These are phyloP conservation scores for Orbilia javanica DNA, from an alignment of 2,329 filamentous ascomycete genomes.

Conservation along the genomic window DNA sequence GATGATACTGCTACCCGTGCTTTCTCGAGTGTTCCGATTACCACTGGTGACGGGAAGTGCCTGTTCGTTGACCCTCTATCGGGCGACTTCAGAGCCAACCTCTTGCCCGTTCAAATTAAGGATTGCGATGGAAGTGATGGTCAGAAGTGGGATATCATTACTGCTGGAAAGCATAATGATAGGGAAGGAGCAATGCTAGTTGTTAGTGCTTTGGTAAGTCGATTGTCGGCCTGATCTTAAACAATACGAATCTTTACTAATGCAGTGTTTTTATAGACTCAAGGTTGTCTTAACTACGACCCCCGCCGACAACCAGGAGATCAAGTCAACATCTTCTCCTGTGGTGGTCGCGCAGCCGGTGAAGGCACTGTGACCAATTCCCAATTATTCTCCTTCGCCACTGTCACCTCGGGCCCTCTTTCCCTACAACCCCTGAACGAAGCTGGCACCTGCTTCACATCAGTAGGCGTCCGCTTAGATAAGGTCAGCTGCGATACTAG, in stretches of 20 bases:
- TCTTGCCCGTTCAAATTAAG: conserved; percentile 69
- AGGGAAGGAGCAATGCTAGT: conserved; percentile 68
- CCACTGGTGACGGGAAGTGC: conserved; percentile 69
- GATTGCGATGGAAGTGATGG: conserved; percentile 67
- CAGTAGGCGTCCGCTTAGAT: conserved; percentile 67
- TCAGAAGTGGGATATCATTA: conserved; percentile 70
- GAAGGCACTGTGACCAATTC: conserved; percentile 69
- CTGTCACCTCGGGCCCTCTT: conserved; percentile 65
- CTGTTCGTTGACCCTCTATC: conserved; percentile 70
- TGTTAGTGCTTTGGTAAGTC: conserved; percentile 69
- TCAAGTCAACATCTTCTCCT: conserved; percentile 72
- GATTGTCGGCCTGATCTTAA: background rate
- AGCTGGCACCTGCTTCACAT: conserved; percentile 68
- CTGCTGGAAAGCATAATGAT: conserved; percentile 70
- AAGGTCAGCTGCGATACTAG: conserved; percentile 66
- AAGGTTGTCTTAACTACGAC: conserved; percentile 73
- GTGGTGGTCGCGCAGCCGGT: conserved; percentile 72
- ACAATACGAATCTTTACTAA: background rate
- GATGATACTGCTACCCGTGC: conserved; percentile 68
- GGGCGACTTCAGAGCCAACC: conserved; percentile 71
- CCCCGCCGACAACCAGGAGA: conserved; percentile 69
- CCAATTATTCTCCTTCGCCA: conserved; percentile 69
- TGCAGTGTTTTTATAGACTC: conserved; percentile 65
- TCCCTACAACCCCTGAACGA: conserved; percentile 68
- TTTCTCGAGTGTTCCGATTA: conserved; percentile 66